Percentiles rank a stretch among this genome's conserved stretches.
phyloP scores from a whole-genome alignment of 148 eudicot genomes.

The Hydrangea macrophylla region DNA sequence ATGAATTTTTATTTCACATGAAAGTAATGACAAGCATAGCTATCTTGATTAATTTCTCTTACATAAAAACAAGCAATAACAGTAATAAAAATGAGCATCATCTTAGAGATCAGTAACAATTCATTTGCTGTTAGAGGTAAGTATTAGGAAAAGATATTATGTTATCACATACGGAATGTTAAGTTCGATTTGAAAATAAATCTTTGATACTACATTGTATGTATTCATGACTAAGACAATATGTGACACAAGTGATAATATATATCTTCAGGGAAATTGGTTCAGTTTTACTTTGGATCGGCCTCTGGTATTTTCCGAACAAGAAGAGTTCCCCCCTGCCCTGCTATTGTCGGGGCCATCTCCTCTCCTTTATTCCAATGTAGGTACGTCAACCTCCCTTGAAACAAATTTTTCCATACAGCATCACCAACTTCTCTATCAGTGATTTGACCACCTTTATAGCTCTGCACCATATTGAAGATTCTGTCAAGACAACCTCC shows the following conservation, averaged over 20 bases:
- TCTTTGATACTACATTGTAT: not conserved
- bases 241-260: not conserved
- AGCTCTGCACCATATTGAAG: slow-evolving; percentile 40
- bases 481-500: not conserved
- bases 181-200: not conserved
- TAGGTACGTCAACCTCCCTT: slow-evolving; percentile 75
- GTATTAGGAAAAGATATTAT: not conserved
- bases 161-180: not conserved
- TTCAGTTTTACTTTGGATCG: slow-evolving; percentile 54
- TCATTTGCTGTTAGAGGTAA: not conserved
- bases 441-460: slow-evolving; percentile 46
- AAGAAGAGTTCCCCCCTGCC: slow-evolving; percentile 80
- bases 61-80: not conserved
- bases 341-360: slow-evolving; percentile 73
- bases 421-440: slow-evolving; percentile 45
- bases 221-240: not conserved
- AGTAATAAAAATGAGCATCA: not conserved
- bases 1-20: not conserved
- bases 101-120: not conserved
- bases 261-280: not conserved
- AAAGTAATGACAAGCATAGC: not conserved
- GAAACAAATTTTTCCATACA: slow-evolving; percentile 55
- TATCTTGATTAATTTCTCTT: not conserved
- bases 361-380: slow-evolving; percentile 83
- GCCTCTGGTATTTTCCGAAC: slow-evolving; percentile 75